These are phyloP conservation scores for Eustoma russellianum DNA, from an alignment of 257 asterid species.

Conservation along the genomic window DNA sequence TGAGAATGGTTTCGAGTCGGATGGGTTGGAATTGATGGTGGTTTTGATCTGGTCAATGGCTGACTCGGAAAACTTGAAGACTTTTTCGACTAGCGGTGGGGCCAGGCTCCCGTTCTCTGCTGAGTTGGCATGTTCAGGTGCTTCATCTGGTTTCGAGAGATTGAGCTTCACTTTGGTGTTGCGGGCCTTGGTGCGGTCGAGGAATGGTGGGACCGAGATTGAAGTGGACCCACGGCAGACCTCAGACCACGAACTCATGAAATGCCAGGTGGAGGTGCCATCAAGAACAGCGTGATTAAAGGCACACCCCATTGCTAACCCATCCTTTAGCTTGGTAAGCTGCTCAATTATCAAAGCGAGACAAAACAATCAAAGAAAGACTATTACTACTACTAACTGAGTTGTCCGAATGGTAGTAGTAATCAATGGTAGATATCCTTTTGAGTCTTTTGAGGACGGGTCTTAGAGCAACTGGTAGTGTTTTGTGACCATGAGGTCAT, in stretches of 20 bases:
- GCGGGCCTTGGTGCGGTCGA: constrained; percentile 81
- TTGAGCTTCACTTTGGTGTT: constrained; percentile 76
- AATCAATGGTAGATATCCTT: too few species aligned
- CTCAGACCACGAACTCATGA: constrained; percentile 91
- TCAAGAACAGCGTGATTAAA: constrained; percentile 96
- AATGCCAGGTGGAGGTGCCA: constrained; percentile 99
- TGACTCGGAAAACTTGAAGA: constrained; percentile 75
- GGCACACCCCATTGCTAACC: constrained; percentile 73
- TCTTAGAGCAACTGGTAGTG: too few species aligned
- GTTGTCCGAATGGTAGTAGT: too few species aligned
- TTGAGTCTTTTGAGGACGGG: too few species aligned
- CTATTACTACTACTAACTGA: too few species aligned
- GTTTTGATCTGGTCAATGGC: constrained; percentile 64
- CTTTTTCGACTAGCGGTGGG: constrained; percentile 53
- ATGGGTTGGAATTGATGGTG: constrained; percentile 34
- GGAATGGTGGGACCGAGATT: constrained; percentile 62
- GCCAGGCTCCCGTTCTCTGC: constrained; percentile 14
- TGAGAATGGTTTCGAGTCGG: constrained; percentile 42
- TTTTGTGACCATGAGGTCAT: too few species aligned
- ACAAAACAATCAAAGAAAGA: too few species aligned
- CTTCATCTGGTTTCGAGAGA: constrained; percentile 82
- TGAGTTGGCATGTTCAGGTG: constrained; percentile 69
- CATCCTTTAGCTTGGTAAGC: constrained; percentile 90
- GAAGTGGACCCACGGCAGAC: constrained; percentile 55
- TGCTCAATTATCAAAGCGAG: constrained; percentile 12